These are phyloP conservation scores for Chaetoceros tenuissimus DNA, from an alignment of 108 stramenopile genomes.

Conservation along the genomic window DNA sequence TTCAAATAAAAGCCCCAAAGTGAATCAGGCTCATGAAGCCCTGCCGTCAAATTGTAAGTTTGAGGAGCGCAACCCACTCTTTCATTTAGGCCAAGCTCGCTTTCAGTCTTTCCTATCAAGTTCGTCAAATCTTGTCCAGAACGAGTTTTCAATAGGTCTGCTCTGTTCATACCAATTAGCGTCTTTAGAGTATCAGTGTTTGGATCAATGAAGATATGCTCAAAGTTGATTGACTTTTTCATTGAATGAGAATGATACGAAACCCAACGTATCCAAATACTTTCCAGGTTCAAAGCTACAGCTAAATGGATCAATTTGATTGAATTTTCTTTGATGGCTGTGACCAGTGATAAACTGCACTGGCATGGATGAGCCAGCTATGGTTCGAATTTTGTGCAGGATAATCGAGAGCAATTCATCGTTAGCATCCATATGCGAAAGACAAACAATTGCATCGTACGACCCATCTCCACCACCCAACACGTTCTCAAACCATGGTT, in stretches of 20 bases:
- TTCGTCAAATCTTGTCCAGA: slow-evolving; percentile 42
- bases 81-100: slow-evolving; percentile 34
- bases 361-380: slow-evolving; percentile 42
- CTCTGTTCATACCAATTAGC: slow-evolving; percentile 14
- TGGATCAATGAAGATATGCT: slow-evolving; percentile 47
- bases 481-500: slow-evolving; percentile 50
- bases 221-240: slow-evolving; percentile 17
- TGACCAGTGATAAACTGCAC: slow-evolving; percentile 79
- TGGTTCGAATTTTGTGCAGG: slow-evolving; percentile 25
- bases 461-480: slow-evolving; percentile 11
- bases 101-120: slow-evolving; percentile 35
- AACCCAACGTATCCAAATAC: slow-evolving; percentile 71
- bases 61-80: slow-evolving; percentile 46
- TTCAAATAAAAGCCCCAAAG: slow-evolving; percentile 40
- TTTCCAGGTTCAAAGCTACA: slow-evolving; percentile 55
- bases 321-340: slow-evolving; percentile 39
- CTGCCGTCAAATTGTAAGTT: slow-evolving; percentile 19
- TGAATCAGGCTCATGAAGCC: slow-evolving; percentile 29
- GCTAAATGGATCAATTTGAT: slow-evolving; percentile 24
- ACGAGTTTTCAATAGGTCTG: slow-evolving; percentile 29
- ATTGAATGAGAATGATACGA: slow-evolving; percentile 44
- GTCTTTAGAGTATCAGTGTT: slow-evolving; percentile 23
- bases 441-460: slow-evolving; percentile 60
- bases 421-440: slow-evolving; percentile 70
- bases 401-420: slow-evolving; percentile 46